Evolutionary conservation across 139 green algal genomes (phyloP).

Genomic region (Ettlia oleoabundans): DNA sequence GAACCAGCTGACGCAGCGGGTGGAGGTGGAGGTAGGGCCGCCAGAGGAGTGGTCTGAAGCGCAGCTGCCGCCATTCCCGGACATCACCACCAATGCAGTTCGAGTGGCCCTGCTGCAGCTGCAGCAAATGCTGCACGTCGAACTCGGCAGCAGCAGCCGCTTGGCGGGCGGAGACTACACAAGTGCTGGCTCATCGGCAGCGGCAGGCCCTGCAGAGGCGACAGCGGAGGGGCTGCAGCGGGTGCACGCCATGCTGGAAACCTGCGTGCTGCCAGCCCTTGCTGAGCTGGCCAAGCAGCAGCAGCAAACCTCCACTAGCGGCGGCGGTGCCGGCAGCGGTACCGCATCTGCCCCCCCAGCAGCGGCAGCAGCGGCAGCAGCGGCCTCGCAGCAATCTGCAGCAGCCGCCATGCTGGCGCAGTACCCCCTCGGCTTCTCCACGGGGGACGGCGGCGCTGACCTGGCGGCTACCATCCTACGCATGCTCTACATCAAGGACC

Average conservation of each 20-base stretch:
- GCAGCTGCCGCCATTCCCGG: conserved; percentile 17
- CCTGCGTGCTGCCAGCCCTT: conserved; percentile 34
- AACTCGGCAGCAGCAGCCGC: background rate
- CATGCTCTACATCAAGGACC: conserved; percentile 72
- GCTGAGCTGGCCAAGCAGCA: conserved; percentile 25
- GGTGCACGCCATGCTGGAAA: conserved; percentile 23
- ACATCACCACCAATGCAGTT: conserved; percentile 6
- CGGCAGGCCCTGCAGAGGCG: background rate
- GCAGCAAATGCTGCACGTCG: conserved; percentile 21
- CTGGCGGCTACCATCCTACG: conserved; percentile 60
- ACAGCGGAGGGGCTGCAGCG: background rate
- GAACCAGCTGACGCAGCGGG: background rate
- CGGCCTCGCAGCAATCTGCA: background rate
- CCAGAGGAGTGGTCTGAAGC: conserved; percentile 17
- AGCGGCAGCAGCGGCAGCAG: background rate
- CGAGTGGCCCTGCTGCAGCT: background rate
- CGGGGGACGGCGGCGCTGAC: conserved; percentile 58
- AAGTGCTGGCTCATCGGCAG: conserved; percentile 3
- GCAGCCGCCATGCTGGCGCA: conserved; percentile 39
- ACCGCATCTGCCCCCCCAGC: background rate
- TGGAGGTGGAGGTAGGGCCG: background rate
- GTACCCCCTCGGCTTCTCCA: conserved; percentile 41
- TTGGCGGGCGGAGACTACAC: too few relatives aligned
- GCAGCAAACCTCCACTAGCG: background rate
- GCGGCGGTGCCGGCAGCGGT: background rate